phyloP scores from a whole-genome alignment of 305 asterid genomes.

The Nicotiana rustica region DNA sequence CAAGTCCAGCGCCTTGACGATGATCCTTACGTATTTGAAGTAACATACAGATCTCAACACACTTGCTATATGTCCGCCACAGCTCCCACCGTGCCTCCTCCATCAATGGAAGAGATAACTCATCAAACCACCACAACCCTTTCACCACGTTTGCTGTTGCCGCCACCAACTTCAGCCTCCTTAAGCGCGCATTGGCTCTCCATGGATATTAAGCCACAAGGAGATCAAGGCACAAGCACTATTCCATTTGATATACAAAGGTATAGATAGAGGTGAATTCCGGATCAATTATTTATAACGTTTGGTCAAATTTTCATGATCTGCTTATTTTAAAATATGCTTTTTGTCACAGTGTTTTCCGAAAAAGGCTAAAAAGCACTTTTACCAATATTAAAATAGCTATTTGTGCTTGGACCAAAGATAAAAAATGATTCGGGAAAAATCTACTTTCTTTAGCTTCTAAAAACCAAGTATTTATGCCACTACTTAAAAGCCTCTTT shows the following conservation, averaged over 20 bases:
- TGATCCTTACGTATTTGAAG: conserved; percentile 68
- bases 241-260: conserved; percentile 30
- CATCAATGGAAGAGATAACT: conserved; percentile 30
- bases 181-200: conserved; percentile 61
- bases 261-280: not conserved
- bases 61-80: conserved; percentile 73
- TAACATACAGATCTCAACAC: conserved; percentile 71
- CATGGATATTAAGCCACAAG: conserved; percentile 52
- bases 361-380: too few relatives aligned
- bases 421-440: too few relatives aligned
- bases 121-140: conserved; percentile 37
- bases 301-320: too few relatives aligned
- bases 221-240: conserved; percentile 33
- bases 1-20: conserved; percentile 77
- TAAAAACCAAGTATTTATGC: too few relatives aligned
- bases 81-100: conserved; percentile 60
- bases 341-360: too few relatives aligned
- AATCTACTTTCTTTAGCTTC: too few relatives aligned
- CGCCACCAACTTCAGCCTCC: conserved; percentile 36
- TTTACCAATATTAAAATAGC: too few relatives aligned
- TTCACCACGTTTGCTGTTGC: not conserved
- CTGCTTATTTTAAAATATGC: too few relatives aligned
- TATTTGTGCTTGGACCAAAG: too few relatives aligned
- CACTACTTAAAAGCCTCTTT: too few relatives aligned
- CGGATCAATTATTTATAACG: too few relatives aligned